Percentiles rank a stretch among this genome's conserved stretches.
These are phyloP conservation scores for Paramecium tetraurelia DNA, from an alignment of 73 alveolate genomes.

Conservation along the genomic window DNA sequence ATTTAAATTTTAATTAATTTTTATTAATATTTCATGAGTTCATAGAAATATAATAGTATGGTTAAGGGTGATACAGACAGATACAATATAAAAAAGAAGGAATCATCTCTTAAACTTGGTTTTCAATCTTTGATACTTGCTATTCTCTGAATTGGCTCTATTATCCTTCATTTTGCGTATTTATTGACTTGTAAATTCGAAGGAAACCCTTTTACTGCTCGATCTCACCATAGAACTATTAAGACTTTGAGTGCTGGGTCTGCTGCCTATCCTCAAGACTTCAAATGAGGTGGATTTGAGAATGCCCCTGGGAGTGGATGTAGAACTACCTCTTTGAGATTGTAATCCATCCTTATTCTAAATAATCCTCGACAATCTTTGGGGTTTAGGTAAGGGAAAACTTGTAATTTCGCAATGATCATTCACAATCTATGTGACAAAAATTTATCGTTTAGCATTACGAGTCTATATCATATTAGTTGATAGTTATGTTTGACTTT, in stretches of 20 bases:
- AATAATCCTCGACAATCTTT: not conserved
- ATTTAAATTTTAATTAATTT: not conserved
- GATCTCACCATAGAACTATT: not conserved
- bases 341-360: not conserved
- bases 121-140: not conserved
- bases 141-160: not conserved
- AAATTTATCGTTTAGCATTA: not conserved
- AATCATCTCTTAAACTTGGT: not conserved
- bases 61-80: not conserved
- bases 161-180: not conserved
- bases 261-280: not conserved
- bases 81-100: not conserved
- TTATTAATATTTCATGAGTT: not conserved
- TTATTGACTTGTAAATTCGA: slow-evolving; percentile 1
- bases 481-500: not conserved
- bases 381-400: not conserved
- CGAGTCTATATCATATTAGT: not conserved
- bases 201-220: not conserved
- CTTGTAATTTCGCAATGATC: not conserved
- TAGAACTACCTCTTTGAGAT: not conserved
- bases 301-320: slow-evolving; percentile 14
- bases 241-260: not conserved
- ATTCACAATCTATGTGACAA: not conserved
- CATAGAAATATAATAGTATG: not conserved
- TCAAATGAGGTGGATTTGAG: not conserved